Evolutionary conservation across 768 basidiomycete species (phyloP), one percentile per base, ranked within the genome.

Genomic region (Royoungia palumana): DNA sequence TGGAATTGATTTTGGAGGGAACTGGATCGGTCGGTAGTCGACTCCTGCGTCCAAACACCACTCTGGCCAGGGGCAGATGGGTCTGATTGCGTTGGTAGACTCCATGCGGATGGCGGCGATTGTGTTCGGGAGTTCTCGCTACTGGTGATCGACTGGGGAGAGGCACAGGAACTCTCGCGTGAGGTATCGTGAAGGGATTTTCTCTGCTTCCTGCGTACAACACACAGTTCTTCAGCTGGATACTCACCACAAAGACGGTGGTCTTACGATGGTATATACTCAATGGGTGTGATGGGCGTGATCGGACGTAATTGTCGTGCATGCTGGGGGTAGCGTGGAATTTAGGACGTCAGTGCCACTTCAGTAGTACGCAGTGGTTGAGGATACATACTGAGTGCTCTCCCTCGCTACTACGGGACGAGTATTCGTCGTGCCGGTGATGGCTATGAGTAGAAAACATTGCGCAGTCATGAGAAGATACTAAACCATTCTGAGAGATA

Each of bases 71-170:
- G 60, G 24, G 41, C 39, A 16, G 66, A 62, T 22, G 68, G 47
- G 59, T 72, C 48, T 64, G 74, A 46, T 57, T 67, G 53, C 50
- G 67, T 17, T 67, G 70, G 30, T 69, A 76, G 49, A 70, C 68
- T 38, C 71, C 67, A 57, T 59, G 62, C 67, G 16, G 76, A 72
- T 32, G 76, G 74, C 37, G 73, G 73, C 19, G 80, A 74, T 49
- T 70, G 66, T n/a, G 61, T 63, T 19, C 78, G 74, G n/a, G 79
- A 75, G 41, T 74, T 68, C 44, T 75, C 74, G 56, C 76, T 78
- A 54, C 71, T 68, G 46, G 60, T 50, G 43, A 70, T 57, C 55
- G 67, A 65, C 58, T 58, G 59, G 36, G 65, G 62, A 17, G 66
- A 68, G 39, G 53, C 57, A 51, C 60, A 64, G 27, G 65, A 53